These are phyloP conservation scores for Fusarium oligoseptatum DNA, from an alignment of 2,329 filamentous ascomycete species.

Conservation along the genomic window DNA sequence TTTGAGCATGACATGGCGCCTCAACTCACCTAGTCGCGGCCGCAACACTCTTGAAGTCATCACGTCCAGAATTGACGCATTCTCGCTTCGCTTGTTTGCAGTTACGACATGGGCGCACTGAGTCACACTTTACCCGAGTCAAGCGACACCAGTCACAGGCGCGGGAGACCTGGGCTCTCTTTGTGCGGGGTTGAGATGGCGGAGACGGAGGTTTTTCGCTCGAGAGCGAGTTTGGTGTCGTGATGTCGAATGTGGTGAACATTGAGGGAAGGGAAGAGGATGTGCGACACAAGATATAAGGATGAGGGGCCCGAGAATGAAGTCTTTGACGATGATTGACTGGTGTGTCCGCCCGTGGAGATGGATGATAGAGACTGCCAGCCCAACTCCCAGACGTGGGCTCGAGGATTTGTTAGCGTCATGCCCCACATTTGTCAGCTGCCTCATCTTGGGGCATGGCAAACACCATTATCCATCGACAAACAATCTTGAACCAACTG, in stretches of 20 bases:
- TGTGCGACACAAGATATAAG: background rate
- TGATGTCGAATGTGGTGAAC: constrained; percentile 43
- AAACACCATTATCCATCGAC: background rate
- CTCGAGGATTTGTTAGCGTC: background rate
- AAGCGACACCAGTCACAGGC: constrained; percentile 51
- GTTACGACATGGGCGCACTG: constrained; percentile 44
- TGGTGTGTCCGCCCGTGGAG: background rate
- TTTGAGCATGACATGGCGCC: background rate
- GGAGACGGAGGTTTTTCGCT: constrained; percentile 30
- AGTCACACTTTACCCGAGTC: constrained; percentile 48
- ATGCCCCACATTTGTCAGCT: background rate
- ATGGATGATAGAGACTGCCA: background rate
- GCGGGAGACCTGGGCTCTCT: constrained; percentile 47
- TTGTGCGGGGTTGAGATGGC: constrained; percentile 42
- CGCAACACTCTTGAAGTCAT: constrained; percentile 45
- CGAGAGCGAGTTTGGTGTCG: constrained; percentile 31
- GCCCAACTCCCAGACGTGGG: background rate
- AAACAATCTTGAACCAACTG: background rate
- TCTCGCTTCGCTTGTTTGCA: constrained; percentile 44
- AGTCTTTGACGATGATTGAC: background rate
- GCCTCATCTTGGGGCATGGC: background rate
- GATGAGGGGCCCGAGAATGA: background rate
- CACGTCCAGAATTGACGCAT: constrained; percentile 40
- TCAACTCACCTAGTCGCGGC: constrained; percentile 39
- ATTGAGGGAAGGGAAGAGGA: constrained; percentile 12